Evolutionary conservation across 2,329 filamentous ascomycete species (phyloP), one percentile per base, ranked within the genome.

Genomic region (Parascedosporium putredinis): DNA sequence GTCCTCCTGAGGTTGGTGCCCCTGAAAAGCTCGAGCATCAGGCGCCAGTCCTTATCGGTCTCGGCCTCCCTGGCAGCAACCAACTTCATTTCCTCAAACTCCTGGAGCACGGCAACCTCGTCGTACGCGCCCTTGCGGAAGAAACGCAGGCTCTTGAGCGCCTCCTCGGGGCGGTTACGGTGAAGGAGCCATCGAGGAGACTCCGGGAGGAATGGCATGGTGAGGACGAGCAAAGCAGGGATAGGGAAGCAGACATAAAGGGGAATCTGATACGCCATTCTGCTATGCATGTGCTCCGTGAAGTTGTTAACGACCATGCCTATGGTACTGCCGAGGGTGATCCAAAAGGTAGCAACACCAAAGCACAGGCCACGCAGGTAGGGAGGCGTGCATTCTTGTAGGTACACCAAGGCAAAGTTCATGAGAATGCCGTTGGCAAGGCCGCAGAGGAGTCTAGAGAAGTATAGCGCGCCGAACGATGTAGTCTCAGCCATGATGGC

Each of bases 181-280:
- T 73, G 71, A 50, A 79, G 76, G 20, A 82, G 66, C 78, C 78
- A 83, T 51, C 80, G 64, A 2, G 81, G 81, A 2, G 75, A 80
- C 56, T 84, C 80, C 0, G 81, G 80, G 1, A 83, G 64, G 54
- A 80, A 70, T 52, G 68, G 65, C n/a, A 68, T 66, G 3, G 62
- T 60, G 4, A 72, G 8, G n/a, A 67, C 64, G 1, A 76, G 67
- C 27, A 75, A 58, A 27, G 70, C 71, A 0, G 72, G 75, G 2
- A 74, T 25, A 5, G 45, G 45, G 20, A 38, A 38, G 31, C 45
- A 47, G 45, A 47, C 33, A 22, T 47, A 47, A 10, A 47, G 45
- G n/a, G 45, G 45, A 33, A 47, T 47, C 45, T 47, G 45, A 23
- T 47, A 47, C 9, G 45, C 16, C 33, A 10, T 24, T 20, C 45